These are phyloP conservation scores for Gymnopilus junonius DNA, from an alignment of 768 basidiomycete genomes.

Conservation along the genomic window DNA sequence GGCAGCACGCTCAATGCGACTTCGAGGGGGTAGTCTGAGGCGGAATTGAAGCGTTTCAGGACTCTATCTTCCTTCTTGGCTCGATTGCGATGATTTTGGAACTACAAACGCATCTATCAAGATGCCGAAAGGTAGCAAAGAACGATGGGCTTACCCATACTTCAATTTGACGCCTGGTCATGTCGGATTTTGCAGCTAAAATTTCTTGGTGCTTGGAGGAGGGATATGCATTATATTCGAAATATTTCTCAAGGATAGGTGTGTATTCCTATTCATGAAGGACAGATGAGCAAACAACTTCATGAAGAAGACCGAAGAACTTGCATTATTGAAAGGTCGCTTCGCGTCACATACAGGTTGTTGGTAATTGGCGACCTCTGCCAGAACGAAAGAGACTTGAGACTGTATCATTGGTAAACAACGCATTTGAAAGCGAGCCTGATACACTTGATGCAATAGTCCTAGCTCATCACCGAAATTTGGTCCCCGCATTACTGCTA, in stretches of 20 bases:
- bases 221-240: constrained; percentile 51
- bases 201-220: constrained; percentile 39
- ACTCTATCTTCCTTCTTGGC: constrained; percentile 34
- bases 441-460: not conserved
- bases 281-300: not conserved
- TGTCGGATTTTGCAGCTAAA: constrained; percentile 47
- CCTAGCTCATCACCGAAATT: not conserved
- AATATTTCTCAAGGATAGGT: constrained; percentile 51
- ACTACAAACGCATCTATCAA: constrained; percentile 38
- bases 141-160: constrained; percentile 49
- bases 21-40: constrained; percentile 1
- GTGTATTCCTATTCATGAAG: constrained; percentile 41
- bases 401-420: not conserved
- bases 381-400: not conserved
- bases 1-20: not conserved
- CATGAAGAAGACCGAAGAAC: not conserved
- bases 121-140: too few relatives aligned
- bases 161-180: constrained; percentile 53
- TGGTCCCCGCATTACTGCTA: not conserved
- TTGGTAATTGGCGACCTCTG: not conserved
- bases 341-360: not conserved
- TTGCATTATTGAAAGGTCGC: not conserved
- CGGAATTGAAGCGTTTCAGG: too few relatives aligned
- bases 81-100: constrained; percentile 56
- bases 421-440: not conserved